Evolutionary conservation across 148 eudicot species (phyloP).

Genomic region (Mesembryanthemum crystallinum): DNA sequence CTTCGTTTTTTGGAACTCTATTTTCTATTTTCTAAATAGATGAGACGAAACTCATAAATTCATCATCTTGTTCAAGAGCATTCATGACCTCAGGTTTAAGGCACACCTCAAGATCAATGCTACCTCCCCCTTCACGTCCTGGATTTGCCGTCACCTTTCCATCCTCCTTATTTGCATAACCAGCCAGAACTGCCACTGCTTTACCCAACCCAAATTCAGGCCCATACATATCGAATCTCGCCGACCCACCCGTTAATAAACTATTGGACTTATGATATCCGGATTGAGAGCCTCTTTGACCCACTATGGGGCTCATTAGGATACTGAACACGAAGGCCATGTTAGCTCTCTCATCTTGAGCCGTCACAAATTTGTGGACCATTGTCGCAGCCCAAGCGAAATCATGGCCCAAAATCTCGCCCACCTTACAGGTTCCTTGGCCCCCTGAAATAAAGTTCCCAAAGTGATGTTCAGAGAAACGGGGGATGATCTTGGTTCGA

Average conservation of each 20-base stretch:
- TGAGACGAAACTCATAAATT: conserved; percentile 58
- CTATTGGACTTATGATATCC: conserved; percentile 41
- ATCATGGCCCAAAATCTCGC: conserved; percentile 46
- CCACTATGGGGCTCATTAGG: background rate
- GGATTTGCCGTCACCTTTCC: conserved; percentile 70
- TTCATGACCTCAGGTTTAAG: conserved; percentile 52
- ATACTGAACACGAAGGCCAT: background rate
- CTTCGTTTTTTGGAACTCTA: too few species aligned
- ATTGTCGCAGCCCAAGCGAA: conserved; percentile 47
- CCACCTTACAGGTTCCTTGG: conserved; percentile 17
- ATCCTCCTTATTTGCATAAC: conserved; percentile 53
- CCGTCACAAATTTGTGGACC: conserved; percentile 34
- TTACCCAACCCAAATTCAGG: conserved; percentile 71
- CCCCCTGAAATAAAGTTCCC: conserved; percentile 55
- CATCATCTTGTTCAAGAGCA: conserved; percentile 48
- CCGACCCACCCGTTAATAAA: conserved; percentile 57
- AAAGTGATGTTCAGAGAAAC: conserved; percentile 46
- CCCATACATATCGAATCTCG: conserved; percentile 66
- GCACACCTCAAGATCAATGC: conserved; percentile 67
- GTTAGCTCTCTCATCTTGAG: conserved; percentile 31
- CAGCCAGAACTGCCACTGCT: conserved; percentile 51
- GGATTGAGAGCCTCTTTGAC: conserved; percentile 30
- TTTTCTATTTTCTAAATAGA: background rate
- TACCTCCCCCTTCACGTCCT: conserved; percentile 56
- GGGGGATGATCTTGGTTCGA: conserved; percentile 52